These are phyloP conservation scores for Coelastrella sp. DNA, from an alignment of 139 green algal genomes.

Conservation along the genomic window DNA sequence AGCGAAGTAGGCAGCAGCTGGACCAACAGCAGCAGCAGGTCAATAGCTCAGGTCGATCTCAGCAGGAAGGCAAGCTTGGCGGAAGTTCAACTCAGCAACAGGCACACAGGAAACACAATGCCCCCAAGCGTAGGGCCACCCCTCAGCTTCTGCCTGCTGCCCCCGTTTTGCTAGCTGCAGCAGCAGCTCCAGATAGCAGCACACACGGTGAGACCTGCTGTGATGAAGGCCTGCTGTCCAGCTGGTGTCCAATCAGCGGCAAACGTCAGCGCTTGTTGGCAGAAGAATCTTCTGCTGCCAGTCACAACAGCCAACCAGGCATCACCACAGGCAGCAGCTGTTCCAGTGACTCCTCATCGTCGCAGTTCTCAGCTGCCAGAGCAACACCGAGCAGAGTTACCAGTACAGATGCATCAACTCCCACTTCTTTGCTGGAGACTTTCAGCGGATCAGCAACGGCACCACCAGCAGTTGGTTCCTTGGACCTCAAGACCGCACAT, in stretches of 20 bases:
- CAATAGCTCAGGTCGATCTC: too few relatives aligned
- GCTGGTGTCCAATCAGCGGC: constrained; percentile 41
- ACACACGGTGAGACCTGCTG: constrained; percentile 12
- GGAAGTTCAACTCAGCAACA: constrained; percentile 4
- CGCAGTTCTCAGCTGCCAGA: too few relatives aligned
- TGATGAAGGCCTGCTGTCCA: constrained; percentile 39
- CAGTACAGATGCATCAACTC: too few relatives aligned
- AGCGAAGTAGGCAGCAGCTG: constrained; percentile 3
- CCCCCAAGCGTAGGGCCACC: constrained; percentile 37
- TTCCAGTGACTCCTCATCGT: too few relatives aligned
- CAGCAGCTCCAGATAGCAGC: background rate
- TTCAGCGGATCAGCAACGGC: too few relatives aligned
- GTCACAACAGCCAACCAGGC: too few relatives aligned
- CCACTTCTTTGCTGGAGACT: too few relatives aligned
- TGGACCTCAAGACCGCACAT: too few relatives aligned
- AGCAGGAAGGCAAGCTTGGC: background rate
- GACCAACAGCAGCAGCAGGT: constrained; percentile 11
- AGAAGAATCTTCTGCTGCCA: too few relatives aligned
- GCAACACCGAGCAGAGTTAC: too few relatives aligned
- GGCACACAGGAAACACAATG: constrained; percentile 7
- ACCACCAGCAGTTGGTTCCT: constrained; percentile 10
- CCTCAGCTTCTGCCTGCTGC: constrained; percentile 27
- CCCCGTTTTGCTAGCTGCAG: background rate
- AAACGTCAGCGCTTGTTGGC: constrained; percentile 16
- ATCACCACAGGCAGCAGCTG: constrained; percentile 10